Conservation (phyloP, 305 asterid species). For the Solanum hybrid region DNA sequence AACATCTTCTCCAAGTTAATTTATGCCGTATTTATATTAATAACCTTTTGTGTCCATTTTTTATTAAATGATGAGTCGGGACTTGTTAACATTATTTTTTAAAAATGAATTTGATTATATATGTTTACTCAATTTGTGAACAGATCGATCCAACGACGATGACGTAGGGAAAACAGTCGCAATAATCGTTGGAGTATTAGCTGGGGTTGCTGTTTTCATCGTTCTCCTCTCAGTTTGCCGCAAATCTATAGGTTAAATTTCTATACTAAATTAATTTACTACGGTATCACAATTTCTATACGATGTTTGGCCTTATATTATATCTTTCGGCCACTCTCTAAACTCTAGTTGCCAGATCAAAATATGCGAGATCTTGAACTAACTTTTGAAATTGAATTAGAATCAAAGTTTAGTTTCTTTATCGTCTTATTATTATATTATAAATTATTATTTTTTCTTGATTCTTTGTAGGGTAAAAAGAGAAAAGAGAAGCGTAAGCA, state of each 20-base stretch:
- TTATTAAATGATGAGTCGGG: background rate
- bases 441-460: background rate
- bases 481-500: background rate
- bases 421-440: background rate
- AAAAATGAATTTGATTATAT: background rate
- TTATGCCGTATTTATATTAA: background rate
- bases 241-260: constrained; percentile 1
- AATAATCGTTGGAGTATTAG: constrained; percentile 58
- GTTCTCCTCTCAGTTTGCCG: constrained; percentile 64
- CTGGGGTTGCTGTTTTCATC: constrained; percentile 54
- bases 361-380: background rate
- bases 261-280: too few relatives aligned
- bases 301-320: fast-evolving
- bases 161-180: constrained; percentile 73
- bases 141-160: constrained; percentile 44
- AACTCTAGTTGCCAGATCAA: background rate
- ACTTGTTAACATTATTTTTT: background rate
- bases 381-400: background rate
- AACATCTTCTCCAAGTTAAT: background rate
- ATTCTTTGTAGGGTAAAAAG: background rate
- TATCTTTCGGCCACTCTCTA: background rate
- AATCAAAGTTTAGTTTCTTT: background rate
- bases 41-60: background rate
- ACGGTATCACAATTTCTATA: background rate
- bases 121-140: background rate